phyloP scores from a whole-genome alignment of 495 filamentous ascomycete species.

The Aspergillus sclerotiicarbonarius region DNA sequence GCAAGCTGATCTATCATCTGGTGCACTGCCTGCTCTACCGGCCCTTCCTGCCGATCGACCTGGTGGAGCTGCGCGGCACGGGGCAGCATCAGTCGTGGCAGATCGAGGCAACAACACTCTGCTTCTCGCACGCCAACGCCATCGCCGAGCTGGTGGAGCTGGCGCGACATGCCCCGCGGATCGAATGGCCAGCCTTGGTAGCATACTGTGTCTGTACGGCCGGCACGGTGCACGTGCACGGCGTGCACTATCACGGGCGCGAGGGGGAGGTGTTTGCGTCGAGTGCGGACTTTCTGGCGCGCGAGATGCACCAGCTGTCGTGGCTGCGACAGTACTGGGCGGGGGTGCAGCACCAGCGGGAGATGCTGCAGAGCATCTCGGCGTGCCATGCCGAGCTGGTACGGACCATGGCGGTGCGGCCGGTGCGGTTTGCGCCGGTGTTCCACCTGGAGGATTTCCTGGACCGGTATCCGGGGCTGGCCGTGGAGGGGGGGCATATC shows the following conservation, averaged over 20 bases:
- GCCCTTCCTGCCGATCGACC: constrained; percentile 79
- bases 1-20: constrained; percentile 81
- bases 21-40: constrained; percentile 83
- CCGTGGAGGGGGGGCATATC: constrained; percentile 54
- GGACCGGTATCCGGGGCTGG: constrained; percentile 64
- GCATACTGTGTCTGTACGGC: constrained; percentile 81
- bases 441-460: constrained; percentile 87
- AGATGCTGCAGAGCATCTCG: constrained; percentile 71
- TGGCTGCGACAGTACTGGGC: constrained; percentile 74
- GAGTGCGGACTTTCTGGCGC: constrained; percentile 68
- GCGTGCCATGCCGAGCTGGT: constrained; percentile 71
- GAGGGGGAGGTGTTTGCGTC: constrained; percentile 62
- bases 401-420: constrained; percentile 62
- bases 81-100: constrained; percentile 90
- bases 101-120: constrained; percentile 81
- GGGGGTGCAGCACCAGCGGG: constrained; percentile 74
- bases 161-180: constrained; percentile 58
- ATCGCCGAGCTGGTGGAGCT: constrained; percentile 81
- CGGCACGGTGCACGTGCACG: constrained; percentile 82
- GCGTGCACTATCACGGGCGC: constrained; percentile 70
- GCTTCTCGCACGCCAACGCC: constrained; percentile 83
- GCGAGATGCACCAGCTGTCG: constrained; percentile 74
- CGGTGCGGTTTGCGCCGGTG: constrained; percentile 68
- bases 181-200: constrained; percentile 82
- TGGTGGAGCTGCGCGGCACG: constrained; percentile 71